A percentile compares a stretch with the other conserved stretches of the same genome.
These are phyloP conservation scores for Quercus alba DNA, from an alignment of 306 rosid genomes.

Conservation along the genomic window DNA sequence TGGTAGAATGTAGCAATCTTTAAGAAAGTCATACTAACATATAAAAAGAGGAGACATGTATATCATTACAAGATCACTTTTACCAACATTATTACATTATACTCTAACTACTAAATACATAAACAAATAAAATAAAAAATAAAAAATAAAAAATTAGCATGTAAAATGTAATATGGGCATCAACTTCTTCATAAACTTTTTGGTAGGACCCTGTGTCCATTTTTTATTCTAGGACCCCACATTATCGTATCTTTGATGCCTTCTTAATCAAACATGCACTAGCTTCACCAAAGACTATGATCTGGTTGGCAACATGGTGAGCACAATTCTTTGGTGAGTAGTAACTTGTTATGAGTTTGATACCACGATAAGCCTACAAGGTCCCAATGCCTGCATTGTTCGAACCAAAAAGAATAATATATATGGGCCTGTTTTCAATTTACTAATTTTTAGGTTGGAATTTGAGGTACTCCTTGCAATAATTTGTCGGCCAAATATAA, in stretches of 20 bases:
- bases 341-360: slow-evolving; percentile 41
- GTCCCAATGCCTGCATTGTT: slow-evolving; percentile 35
- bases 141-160: neutral
- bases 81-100: slow-evolving; percentile 36
- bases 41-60: slow-evolving; percentile 36
- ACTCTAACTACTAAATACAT: slow-evolving; percentile 17
- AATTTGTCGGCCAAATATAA: slow-evolving; percentile 29
- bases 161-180: neutral
- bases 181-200: neutral
- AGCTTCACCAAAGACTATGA: slow-evolving; percentile 29
- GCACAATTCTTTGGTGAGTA: slow-evolving; percentile 34
- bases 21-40: slow-evolving; percentile 23
- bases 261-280: slow-evolving; percentile 28
- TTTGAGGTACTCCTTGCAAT: slow-evolving; percentile 23
- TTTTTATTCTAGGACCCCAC: slow-evolving; percentile 34
- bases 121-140: neutral
- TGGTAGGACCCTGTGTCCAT: slow-evolving; percentile 19
- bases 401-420: slow-evolving; percentile 23
- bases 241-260: slow-evolving; percentile 36
- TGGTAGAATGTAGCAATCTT: slow-evolving; percentile 16
- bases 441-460: slow-evolving; percentile 32
- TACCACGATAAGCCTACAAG: slow-evolving; percentile 54
- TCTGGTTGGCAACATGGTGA: slow-evolving; percentile 56
- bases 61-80: slow-evolving; percentile 40
- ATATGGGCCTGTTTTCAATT: slow-evolving; percentile 1